Evolutionary conservation across 352 stramenopile species (phyloP).

Genomic region (Pythium myriotylum): DNA sequence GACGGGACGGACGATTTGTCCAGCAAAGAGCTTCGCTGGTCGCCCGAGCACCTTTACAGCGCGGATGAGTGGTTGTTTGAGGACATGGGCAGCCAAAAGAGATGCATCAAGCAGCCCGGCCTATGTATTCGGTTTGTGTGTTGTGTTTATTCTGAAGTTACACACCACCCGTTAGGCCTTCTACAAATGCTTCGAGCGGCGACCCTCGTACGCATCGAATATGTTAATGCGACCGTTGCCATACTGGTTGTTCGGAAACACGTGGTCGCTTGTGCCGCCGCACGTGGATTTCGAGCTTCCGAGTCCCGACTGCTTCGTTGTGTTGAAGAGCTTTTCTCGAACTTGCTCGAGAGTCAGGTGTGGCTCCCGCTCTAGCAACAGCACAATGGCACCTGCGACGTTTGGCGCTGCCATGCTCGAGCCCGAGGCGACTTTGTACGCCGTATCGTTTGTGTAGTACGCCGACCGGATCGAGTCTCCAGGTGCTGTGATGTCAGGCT

Average conservation of each 20-base stretch:
- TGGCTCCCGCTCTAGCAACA: constrained; percentile 24
- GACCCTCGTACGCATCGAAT: too few relatives aligned
- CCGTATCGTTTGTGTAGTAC: constrained; percentile 15
- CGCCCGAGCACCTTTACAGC: too few relatives aligned
- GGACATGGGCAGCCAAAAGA: too few relatives aligned
- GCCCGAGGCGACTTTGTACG: constrained; percentile 33
- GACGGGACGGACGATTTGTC: too few relatives aligned
- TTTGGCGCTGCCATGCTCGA: constrained; percentile 27
- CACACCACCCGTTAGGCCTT: too few relatives aligned
- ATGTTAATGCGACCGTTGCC: constrained; percentile 5
- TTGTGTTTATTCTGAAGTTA: too few relatives aligned
- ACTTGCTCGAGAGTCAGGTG: constrained; percentile 15
- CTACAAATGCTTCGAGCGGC: too few relatives aligned
- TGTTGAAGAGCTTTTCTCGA: not conserved
- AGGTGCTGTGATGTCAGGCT: constrained; percentile 34
- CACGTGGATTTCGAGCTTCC: not conserved
- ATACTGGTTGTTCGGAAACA: constrained; percentile 13
- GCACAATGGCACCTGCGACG: constrained; percentile 26
- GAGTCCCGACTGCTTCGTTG: not conserved
- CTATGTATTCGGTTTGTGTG: too few relatives aligned
- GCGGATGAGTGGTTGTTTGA: too few relatives aligned
- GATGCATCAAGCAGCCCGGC: too few relatives aligned
- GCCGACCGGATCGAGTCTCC: constrained; percentile 25
- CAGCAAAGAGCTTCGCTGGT: too few relatives aligned
- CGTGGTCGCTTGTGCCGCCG: not conserved